These are phyloP conservation scores for Exidia glandulosa DNA, from an alignment of 768 basidiomycete species.

Conservation along the genomic window DNA sequence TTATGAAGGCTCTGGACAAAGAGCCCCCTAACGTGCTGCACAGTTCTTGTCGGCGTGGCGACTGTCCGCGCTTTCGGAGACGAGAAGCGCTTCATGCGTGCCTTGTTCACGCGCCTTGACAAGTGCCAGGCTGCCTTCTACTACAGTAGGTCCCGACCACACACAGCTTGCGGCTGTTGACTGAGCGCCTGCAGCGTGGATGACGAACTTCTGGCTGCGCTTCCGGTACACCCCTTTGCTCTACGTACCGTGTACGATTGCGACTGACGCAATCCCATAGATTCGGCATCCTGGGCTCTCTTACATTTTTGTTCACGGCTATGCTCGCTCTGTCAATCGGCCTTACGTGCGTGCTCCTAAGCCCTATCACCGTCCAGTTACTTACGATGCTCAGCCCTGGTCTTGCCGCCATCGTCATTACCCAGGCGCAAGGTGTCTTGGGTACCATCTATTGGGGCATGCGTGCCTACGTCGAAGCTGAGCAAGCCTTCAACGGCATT, in stretches of 20 bases:
- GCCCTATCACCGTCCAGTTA: not conserved
- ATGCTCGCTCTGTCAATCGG: constrained; percentile 16
- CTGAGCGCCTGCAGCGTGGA: not conserved
- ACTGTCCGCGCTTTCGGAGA: constrained; percentile 8
- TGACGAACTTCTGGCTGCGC: constrained; percentile 1
- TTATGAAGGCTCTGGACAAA: not conserved
- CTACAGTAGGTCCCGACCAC: not conserved
- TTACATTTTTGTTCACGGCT: constrained; percentile 21
- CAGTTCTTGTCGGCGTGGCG: constrained; percentile 17
- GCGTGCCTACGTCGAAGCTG: not conserved
- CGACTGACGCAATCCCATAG: not conserved
- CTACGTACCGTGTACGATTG: not conserved
- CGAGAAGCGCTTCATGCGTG: constrained; percentile 4
- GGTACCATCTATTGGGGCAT: not conserved
- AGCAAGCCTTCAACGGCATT: not conserved
- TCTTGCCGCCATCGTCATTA: constrained; percentile 18
- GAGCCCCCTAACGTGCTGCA: constrained; percentile 3
- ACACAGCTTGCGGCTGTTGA: not conserved
- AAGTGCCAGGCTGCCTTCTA: constrained; percentile 2
- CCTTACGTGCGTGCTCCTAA: not conserved
- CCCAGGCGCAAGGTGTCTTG: constrained; percentile 6
- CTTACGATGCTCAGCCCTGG: constrained; percentile 10
- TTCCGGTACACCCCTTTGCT: constrained; percentile 15
- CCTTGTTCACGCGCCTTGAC: constrained; percentile 1
- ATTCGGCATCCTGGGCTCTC: constrained; percentile 15